Evolutionary conservation across 345 rosid genomes (phyloP).

Genomic region (Euphorbia pulcherrima): DNA sequence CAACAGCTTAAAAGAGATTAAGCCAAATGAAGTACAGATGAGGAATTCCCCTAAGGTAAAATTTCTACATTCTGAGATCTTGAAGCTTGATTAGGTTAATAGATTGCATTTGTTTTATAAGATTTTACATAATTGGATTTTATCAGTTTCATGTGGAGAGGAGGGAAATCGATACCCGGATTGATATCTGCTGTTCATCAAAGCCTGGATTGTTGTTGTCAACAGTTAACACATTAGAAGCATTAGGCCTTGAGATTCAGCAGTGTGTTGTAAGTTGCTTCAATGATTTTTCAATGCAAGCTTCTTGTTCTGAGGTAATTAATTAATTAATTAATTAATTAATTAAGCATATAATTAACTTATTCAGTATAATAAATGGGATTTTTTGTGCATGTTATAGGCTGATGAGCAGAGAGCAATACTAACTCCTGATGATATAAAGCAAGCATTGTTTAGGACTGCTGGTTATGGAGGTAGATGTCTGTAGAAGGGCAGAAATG

Average conservation of each 20-base stretch:
- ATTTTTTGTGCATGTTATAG: constrained; percentile 14
- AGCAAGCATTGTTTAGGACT: constrained; percentile 77
- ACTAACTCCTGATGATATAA: constrained; percentile 65
- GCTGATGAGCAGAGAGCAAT: constrained; percentile 45
- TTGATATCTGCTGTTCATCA: constrained; percentile 71
- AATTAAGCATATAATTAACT: neutral
- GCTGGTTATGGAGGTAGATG: constrained; percentile 98
- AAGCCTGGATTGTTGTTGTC: constrained; percentile 80
- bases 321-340: neutral
- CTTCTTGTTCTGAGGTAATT: constrained; percentile 81
- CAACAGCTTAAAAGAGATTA: constrained; percentile 42
- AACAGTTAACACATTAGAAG: constrained; percentile 76
- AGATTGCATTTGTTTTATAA: neutral
- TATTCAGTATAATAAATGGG: neutral
- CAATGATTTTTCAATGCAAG: constrained; percentile 85
- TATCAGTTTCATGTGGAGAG: constrained; percentile 70
- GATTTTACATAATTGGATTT: neutral
- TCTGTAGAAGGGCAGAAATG: constrained; percentile 28
- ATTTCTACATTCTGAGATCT: neutral
- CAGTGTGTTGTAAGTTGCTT: constrained; percentile 89
- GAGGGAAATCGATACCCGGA: constrained; percentile 50
- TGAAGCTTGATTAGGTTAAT: neutral
- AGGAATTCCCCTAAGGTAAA: constrained; percentile 89
- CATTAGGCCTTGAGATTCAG: constrained; percentile 80
- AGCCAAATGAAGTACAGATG: constrained; percentile 47